Evolutionary conservation across 352 stramenopile genomes (phyloP), one percentile per base, ranked within the genome.

Genomic region (Globisporangium nagaii): DNA sequence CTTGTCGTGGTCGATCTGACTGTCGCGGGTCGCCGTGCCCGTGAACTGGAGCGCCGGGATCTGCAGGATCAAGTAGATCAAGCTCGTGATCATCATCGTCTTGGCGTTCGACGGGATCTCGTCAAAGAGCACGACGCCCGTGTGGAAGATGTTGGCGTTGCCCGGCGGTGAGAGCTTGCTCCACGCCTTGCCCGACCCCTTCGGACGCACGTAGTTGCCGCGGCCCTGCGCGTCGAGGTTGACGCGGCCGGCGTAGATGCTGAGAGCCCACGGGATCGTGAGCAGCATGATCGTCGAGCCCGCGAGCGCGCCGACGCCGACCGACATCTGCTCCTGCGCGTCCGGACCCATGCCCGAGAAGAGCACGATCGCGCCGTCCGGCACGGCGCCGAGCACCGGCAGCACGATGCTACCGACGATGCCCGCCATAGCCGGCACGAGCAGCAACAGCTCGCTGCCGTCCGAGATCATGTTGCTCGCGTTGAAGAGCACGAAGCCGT

Each of bases 241-340:
- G 25, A 99, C 96, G 44, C 96, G 90, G 4, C 96, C 96, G 15
- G 82, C 89, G 53, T 90, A 95, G 24, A 98, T 67, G 52, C 86
- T 95, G 22, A 99, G 72, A 25, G 81, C 93, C 92, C 95, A 98
- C 19, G 97, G 96, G 39, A 99, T 95, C n/a, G 96, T 99, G 54
- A 99, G 78, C 57, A 99, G 78, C 95, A 99, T 98, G 66, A 99
- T 99, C n/a, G 96, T 99, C 34, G 90, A 98, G 49, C 96, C 97
- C 1, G 97, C 96, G 28, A 99, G 86, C 42, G 96, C 96, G 44
- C 97, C 97, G n/a, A 99, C 93, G 56, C 96, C 97, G 31, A 99
- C 94, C 20, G 79, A 90, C 22, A 99, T 79, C 47, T 98, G 94
- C 61, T 98, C 74, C 69, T 98, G 93, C 19, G 96, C 95, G 53